Conservation (phyloP, 2,329 filamentous ascomycete species). For the Alternaria sp. region DNA sequence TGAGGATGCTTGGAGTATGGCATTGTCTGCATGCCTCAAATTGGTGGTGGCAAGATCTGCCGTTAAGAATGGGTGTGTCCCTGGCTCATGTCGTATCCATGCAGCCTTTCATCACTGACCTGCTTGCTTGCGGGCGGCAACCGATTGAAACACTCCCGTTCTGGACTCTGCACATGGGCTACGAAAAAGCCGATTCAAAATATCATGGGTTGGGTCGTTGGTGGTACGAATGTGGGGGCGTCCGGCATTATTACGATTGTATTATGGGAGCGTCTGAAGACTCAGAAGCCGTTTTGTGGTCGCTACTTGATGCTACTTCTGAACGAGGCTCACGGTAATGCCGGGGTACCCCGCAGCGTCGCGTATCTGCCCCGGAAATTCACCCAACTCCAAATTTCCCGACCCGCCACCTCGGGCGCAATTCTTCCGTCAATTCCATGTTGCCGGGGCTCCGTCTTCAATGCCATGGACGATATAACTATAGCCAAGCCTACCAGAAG, state of each 20-base stretch:
- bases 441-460: not conserved
- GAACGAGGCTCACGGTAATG: not conserved
- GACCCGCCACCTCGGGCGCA: constrained; percentile 4
- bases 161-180: constrained; percentile 1
- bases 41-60: constrained; percentile 3
- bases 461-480: not conserved
- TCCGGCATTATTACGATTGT: not conserved
- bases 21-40: not conserved
- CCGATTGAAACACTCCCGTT: not conserved
- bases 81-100: constrained; percentile 1
- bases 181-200: not conserved
- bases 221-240: not conserved
- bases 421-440: constrained; percentile 9
- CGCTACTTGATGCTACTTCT: not conserved
- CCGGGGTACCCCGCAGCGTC: constrained; percentile 7
- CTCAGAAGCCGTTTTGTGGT: constrained; percentile 2
- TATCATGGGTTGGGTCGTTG: not conserved
- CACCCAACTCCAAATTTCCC: not conserved
- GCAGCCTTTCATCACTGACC: not conserved
- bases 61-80: not conserved
- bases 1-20: not conserved
- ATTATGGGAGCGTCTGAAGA: not conserved
- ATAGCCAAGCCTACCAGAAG: not conserved
- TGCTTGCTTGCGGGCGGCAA: not conserved
- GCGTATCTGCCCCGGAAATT: not conserved